These are phyloP conservation scores for Gossypium ekmanianum DNA, from an alignment of 345 rosid genomes.

Conservation along the genomic window DNA sequence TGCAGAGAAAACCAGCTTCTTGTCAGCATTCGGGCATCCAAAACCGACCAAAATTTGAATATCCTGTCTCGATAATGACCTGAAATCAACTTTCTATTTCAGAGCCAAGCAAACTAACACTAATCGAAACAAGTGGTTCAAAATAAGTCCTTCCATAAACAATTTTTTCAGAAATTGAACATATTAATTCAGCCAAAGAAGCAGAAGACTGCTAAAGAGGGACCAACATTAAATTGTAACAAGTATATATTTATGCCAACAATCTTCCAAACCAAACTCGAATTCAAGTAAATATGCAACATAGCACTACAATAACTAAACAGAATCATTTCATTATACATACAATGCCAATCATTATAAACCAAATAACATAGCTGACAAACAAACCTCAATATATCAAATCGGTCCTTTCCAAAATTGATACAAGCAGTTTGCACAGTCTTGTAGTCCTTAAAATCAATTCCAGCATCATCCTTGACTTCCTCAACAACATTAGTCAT, in stretches of 20 bases:
- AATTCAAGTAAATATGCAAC: background rate
- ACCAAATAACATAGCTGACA: background rate
- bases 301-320: background rate
- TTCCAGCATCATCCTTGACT: conserved; percentile 33
- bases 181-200: background rate
- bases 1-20: conserved; percentile 79
- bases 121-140: background rate
- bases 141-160: background rate
- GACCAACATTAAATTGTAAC: background rate
- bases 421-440: conserved; percentile 76
- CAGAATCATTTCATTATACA: background rate
- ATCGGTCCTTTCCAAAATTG: conserved; percentile 93
- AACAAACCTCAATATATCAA: conserved; percentile 85
- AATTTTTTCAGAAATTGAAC: background rate
- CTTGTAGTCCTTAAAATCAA: conserved; percentile 64
- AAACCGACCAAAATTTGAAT: conserved; percentile 80
- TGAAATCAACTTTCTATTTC: conserved; percentile 41
- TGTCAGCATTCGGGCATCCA: conserved; percentile 89
- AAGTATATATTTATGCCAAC: background rate
- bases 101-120: conserved; percentile 21
- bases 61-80: conserved; percentile 80
- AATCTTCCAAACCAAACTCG: background rate
- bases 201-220: background rate
- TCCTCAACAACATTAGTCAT: conserved; percentile 22
- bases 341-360: background rate